Evolutionary conservation across 2,329 filamentous ascomycete genomes (phyloP).

Genomic region (Beauveria rudraprayagi): DNA sequence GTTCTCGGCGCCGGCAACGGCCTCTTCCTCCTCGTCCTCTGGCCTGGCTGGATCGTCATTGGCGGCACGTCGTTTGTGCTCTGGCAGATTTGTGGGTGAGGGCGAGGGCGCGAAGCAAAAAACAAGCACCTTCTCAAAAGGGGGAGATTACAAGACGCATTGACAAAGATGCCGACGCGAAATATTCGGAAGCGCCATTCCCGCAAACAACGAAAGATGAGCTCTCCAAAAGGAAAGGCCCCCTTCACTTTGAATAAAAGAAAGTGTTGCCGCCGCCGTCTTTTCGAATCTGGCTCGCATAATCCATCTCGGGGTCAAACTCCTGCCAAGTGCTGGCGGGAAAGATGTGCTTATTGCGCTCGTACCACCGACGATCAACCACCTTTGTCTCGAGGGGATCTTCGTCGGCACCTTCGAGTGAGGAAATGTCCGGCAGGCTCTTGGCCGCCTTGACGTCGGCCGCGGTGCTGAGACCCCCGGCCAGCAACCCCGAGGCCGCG

Average conservation of each 20-base stretch:
- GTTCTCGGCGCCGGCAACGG: slow-evolving; percentile 43
- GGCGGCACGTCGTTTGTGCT: slow-evolving; percentile 26
- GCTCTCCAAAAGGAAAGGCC: background rate
- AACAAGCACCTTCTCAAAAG: background rate
- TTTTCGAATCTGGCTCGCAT: slow-evolving; percentile 66
- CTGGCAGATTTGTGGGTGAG: slow-evolving; percentile 28
- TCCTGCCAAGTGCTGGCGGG: slow-evolving; percentile 93
- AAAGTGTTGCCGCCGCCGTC: slow-evolving; percentile 88
- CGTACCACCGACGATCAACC: slow-evolving; percentile 93
- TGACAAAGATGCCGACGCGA: background rate
- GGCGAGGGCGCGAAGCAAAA: background rate
- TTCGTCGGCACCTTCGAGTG: slow-evolving; percentile 61
- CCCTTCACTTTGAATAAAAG: slow-evolving; percentile 57
- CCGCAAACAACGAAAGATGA: background rate
- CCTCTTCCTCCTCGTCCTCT: slow-evolving; percentile 44
- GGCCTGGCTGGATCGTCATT: slow-evolving; percentile 49
- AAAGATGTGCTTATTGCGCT: slow-evolving; percentile 96
- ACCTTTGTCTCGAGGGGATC: slow-evolving; percentile 84
- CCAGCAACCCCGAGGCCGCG: background rate
- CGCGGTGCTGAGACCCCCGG: slow-evolving; percentile 24
- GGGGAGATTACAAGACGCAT: too few relatives aligned
- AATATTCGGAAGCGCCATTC: background rate
- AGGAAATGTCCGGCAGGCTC: slow-evolving; percentile 38
- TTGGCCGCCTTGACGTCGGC: slow-evolving; percentile 27
- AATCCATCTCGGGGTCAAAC: slow-evolving; percentile 85